Evolutionary conservation across 1,284 basidiomycete genomes (phyloP).

Genomic region (Schizopora paradoxa): DNA sequence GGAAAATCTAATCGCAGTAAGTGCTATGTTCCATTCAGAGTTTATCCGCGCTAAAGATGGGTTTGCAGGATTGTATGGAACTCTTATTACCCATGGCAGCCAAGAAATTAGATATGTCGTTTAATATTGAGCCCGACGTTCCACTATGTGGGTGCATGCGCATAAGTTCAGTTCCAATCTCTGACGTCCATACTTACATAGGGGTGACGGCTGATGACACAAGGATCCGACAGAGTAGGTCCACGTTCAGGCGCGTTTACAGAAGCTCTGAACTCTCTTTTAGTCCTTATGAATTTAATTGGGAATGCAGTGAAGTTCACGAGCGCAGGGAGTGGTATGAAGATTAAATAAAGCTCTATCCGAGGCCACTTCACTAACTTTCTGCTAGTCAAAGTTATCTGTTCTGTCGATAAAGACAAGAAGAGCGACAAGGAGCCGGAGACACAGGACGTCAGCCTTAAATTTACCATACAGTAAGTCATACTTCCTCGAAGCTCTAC

Average conservation of each 20-base stretch:
- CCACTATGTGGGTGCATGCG: constrained; percentile 45
- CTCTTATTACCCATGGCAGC: constrained; percentile 65
- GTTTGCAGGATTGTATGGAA: constrained; percentile 62
- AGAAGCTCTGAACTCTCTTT: constrained; percentile 11
- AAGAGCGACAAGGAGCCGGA: constrained; percentile 28
- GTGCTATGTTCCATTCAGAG: constrained; percentile 18
- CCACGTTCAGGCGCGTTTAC: not conserved
- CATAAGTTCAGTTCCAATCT: not conserved
- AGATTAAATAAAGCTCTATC: no score
- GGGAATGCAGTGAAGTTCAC: constrained; percentile 75
- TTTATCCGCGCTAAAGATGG: constrained; percentile 1
- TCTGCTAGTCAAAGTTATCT: constrained; percentile 58
- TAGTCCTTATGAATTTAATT: constrained; percentile 69
- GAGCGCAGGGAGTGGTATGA: constrained; percentile 46
- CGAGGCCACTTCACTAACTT: no score
- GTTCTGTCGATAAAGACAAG: constrained; percentile 40
- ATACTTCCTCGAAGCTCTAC: not conserved
- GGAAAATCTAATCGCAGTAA: constrained; percentile 65
- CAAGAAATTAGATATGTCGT: constrained; percentile 64
- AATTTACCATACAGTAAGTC: constrained; percentile 61
- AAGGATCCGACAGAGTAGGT: constrained; percentile 60
- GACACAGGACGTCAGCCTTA: constrained; percentile 52
- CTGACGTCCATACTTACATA: constrained; percentile 23
- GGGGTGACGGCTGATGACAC: constrained; percentile 71
- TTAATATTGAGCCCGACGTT: constrained; percentile 59